These are phyloP conservation scores for Neoascochyta sp. DNA, from an alignment of 2,329 filamentous ascomycete genomes.

Conservation along the genomic window DNA sequence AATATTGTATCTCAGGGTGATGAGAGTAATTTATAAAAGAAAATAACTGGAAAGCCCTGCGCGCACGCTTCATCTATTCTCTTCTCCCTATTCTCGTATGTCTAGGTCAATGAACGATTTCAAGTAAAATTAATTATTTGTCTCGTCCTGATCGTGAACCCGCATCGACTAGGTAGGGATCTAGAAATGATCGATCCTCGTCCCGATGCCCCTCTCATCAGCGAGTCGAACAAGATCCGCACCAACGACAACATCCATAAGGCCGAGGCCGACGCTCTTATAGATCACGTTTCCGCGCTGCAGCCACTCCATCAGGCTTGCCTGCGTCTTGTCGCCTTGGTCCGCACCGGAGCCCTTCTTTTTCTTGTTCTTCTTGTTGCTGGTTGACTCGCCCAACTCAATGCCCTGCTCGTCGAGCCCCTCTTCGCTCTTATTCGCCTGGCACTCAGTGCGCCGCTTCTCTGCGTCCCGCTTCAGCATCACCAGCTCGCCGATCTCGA, in stretches of 20 bases:
- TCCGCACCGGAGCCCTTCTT: slow-evolving; percentile 18
- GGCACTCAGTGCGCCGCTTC: slow-evolving; percentile 26
- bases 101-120: too few relatives aligned
- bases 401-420: slow-evolving; percentile 64
- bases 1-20: too few relatives aligned
- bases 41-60: too few relatives aligned
- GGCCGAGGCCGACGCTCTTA: slow-evolving; percentile 64
- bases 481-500: slow-evolving; percentile 80
- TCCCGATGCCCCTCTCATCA: slow-evolving; percentile 54
- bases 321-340: slow-evolving; percentile 33
- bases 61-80: too few relatives aligned
- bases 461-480: slow-evolving; percentile 58
- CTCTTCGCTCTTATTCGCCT: slow-evolving; percentile 33
- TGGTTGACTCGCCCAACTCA: slow-evolving; percentile 64
- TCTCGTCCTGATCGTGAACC: too few relatives aligned
- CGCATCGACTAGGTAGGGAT: too few relatives aligned
- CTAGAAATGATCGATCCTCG: slow-evolving; percentile 50
- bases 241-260: slow-evolving; percentile 67
- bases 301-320: slow-evolving; percentile 55
- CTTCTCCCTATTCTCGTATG: too few relatives aligned
- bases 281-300: slow-evolving; percentile 63
- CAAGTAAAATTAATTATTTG: too few relatives aligned
- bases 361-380: slow-evolving; percentile 60
- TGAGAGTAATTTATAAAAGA: too few relatives aligned
- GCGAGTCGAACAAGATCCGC: slow-evolving; percentile 56